Conservation (phyloP, 2,329 filamentous ascomycete genomes). For the Colletotrichum musae region DNA sequence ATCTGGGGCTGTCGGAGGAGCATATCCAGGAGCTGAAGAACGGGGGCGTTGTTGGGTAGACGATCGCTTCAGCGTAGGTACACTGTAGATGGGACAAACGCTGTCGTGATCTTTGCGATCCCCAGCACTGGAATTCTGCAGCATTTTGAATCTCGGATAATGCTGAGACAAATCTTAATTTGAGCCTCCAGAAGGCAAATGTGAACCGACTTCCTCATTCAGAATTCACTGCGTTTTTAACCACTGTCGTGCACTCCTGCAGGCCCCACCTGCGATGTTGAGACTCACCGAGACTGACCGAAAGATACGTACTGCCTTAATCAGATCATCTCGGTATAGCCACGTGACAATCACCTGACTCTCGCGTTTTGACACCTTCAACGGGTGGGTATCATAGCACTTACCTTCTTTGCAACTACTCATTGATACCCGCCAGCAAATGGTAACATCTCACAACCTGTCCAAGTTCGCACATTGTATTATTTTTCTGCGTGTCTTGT, state of each 20-base stretch:
- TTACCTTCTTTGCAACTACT: no score
- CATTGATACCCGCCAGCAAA: background rate
- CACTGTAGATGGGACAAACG: no score
- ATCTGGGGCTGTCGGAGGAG: slow-evolving; percentile 72
- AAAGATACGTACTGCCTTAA: background rate
- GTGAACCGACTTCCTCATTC: background rate
- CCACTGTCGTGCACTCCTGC: no score
- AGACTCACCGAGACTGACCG: slow-evolving; percentile 8
- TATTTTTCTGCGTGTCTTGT: no score
- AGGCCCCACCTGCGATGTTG: background rate
- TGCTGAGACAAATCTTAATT: no score
- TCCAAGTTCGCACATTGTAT: no score
- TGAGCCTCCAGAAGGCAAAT: no score
- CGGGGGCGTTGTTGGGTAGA: slow-evolving; percentile 75
- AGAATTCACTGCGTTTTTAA: background rate
- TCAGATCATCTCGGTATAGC: background rate
- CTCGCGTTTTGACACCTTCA: background rate
- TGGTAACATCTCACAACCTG: no score
- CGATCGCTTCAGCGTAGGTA: background rate
- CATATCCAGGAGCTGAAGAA: slow-evolving; percentile 75
- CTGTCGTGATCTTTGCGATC: no score
- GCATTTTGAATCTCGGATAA: no score
- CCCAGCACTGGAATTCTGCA: no score
- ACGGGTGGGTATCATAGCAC: background rate
- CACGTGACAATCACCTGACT: slow-evolving; percentile 34